phyloP scores from a whole-genome alignment of 257 asterid species.

The Plantago major region DNA sequence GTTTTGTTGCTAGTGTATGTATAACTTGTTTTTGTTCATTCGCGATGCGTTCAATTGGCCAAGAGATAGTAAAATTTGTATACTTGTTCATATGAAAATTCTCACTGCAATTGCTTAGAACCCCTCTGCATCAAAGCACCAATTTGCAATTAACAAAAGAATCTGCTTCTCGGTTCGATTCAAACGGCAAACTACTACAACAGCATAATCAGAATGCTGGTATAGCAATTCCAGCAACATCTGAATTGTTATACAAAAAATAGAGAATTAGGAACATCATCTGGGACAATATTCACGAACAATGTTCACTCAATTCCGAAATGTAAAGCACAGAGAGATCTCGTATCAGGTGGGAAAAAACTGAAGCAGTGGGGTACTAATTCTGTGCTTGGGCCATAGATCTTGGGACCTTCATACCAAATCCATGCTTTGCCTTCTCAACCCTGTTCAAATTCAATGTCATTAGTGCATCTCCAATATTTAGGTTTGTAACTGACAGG shows the following conservation, averaged over 20 bases:
- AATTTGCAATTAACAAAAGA: no score
- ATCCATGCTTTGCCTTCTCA: constrained; percentile 71
- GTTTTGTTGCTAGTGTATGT: not conserved
- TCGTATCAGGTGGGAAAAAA: not conserved
- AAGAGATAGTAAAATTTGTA: no score
- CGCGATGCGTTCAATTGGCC: no score
- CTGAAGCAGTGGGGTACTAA: constrained; percentile 22
- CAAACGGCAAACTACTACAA: no score
- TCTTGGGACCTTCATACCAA: constrained; percentile 88
- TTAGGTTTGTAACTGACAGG: not conserved
- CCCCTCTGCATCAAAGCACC: no score
- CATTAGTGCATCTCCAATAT: not conserved
- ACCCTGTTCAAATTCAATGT: constrained; percentile 52
- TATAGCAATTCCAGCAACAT: not conserved
- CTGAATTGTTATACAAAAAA: not conserved
- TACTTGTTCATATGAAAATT: no score
- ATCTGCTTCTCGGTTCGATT: no score
- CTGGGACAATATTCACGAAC: not conserved
- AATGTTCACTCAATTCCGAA: not conserved
- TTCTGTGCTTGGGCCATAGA: constrained; percentile 33
- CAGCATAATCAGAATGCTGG: not conserved
- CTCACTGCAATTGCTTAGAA: no score
- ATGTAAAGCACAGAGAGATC: not conserved
- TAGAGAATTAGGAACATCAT: not conserved
- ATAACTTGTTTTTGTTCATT: not conserved